Conservation (phyloP, 306 rosid species). For the Echinosophora koreensis region DNA sequence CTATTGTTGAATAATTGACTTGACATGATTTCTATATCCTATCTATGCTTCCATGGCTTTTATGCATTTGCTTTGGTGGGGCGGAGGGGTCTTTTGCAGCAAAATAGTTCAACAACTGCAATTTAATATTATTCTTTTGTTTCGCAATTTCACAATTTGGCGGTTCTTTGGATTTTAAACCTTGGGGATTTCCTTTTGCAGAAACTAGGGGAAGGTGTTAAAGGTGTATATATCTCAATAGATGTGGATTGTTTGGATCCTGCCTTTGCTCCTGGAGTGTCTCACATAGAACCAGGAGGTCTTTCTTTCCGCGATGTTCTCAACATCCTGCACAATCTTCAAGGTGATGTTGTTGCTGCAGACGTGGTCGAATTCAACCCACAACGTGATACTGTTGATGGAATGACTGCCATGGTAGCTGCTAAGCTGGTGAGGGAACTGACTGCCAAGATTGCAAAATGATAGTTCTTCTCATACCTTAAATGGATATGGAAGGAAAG, state of each 20-base stretch:
- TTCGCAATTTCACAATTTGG: not conserved
- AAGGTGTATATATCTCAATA: constrained; percentile 90
- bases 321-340: constrained; percentile 90
- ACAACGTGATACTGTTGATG: constrained; percentile 92
- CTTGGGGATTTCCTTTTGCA: constrained; percentile 49
- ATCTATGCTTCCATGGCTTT: constrained; percentile 26
- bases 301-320: constrained; percentile 91
- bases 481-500: constrained; percentile 10
- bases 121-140: not conserved
- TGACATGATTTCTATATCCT: constrained; percentile 4
- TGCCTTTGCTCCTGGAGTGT: constrained; percentile 98
- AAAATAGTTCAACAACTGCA: not conserved
- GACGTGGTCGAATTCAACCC: constrained; percentile 96
- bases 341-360: constrained; percentile 84
- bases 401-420: constrained; percentile 99
- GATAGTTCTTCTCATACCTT: constrained; percentile 31
- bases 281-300: constrained; percentile 97
- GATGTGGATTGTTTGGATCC: constrained; percentile 96
- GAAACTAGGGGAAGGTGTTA: constrained; percentile 96
- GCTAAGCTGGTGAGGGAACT: constrained; percentile 94
- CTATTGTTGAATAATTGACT: not conserved
- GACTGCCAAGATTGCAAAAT: constrained; percentile 87
- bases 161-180: constrained; percentile 9
- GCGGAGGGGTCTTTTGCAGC: not conserved
- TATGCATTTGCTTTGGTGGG: not conserved